Conservation (phyloP, 768 basidiomycete genomes). For the Macrolepiota fuliginosa region DNA sequence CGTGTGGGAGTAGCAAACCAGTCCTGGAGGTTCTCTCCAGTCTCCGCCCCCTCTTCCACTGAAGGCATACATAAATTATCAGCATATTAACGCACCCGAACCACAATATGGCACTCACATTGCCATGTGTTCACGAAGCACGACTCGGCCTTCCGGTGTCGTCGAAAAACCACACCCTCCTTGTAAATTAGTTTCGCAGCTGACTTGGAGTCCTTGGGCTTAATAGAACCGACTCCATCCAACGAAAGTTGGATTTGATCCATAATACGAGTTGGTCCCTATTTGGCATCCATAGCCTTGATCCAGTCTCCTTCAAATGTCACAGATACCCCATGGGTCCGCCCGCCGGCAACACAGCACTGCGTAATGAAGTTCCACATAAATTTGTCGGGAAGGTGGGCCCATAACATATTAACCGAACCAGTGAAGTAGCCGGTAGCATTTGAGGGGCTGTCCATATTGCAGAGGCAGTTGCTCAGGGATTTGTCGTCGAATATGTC, state of each 20-base stretch:
- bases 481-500: conserved; percentile 6
- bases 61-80: background rate
- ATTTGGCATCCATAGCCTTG: background rate
- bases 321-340: background rate
- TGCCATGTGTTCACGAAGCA: conserved; percentile 27
- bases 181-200: conserved; percentile 15
- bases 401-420: conserved; percentile 4
- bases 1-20: conserved; percentile 7
- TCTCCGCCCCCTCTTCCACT: conserved; percentile 3
- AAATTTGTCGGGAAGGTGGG: background rate
- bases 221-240: conserved; percentile 1
- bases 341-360: background rate
- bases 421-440: conserved; percentile 8
- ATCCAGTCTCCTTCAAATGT: conserved; percentile 10
- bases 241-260: conserved; percentile 6
- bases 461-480: conserved; percentile 10
- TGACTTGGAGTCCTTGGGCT: background rate
- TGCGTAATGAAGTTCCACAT: background rate
- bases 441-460: background rate
- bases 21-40: background rate
- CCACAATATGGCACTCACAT: conserved; percentile 17
- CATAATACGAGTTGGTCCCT: background rate
- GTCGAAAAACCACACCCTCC: conserved; percentile 17
- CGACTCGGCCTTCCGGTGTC: background rate
- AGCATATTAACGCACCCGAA: background rate